These are phyloP conservation scores for Sclerotinia trifoliorum DNA, from an alignment of 2,329 filamentous ascomycete species.

Conservation along the genomic window DNA sequence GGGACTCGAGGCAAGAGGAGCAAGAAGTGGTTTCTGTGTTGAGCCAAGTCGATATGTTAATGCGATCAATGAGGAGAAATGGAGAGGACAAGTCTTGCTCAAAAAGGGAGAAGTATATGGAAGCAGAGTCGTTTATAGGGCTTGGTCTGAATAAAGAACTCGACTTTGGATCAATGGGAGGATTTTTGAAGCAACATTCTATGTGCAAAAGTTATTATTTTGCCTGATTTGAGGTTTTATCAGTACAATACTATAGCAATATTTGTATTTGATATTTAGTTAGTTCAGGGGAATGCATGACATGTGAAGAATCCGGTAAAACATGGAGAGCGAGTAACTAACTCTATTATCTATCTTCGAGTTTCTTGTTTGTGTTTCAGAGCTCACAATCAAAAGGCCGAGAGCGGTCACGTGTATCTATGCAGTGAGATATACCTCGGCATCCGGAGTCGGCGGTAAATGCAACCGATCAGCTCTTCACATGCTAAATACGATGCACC, in stretches of 20 bases:
- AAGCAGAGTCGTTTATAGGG: slow-evolving; percentile 76
- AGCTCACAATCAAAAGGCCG: background rate
- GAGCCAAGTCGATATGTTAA: slow-evolving; percentile 92
- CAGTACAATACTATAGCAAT: background rate
- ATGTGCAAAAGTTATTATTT: background rate
- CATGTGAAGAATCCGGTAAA: background rate
- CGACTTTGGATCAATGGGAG: background rate
- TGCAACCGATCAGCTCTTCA: slow-evolving; percentile 13
- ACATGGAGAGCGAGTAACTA: background rate
- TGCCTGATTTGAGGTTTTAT: background rate
- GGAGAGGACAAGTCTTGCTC: slow-evolving; percentile 74
- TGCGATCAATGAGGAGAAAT: slow-evolving; percentile 76
- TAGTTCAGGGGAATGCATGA: background rate
- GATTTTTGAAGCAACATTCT: slow-evolving; percentile 8
- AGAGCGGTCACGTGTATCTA: slow-evolving; percentile 9
- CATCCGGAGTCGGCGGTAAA: background rate
- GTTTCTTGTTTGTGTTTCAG: background rate
- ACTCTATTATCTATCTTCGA: background rate
- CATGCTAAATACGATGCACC: slow-evolving; percentile 9
- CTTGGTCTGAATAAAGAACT: slow-evolving; percentile 62
- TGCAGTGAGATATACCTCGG: slow-evolving; percentile 6
- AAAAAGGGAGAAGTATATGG: slow-evolving; percentile 86
- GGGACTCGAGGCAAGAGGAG: slow-evolving; percentile 60
- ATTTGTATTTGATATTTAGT: background rate
- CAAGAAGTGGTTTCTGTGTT: slow-evolving; percentile 80